These are phyloP conservation scores for Paramarasmius palmivorus DNA, from an alignment of 1,284 basidiomycete genomes.

Conservation along the genomic window DNA sequence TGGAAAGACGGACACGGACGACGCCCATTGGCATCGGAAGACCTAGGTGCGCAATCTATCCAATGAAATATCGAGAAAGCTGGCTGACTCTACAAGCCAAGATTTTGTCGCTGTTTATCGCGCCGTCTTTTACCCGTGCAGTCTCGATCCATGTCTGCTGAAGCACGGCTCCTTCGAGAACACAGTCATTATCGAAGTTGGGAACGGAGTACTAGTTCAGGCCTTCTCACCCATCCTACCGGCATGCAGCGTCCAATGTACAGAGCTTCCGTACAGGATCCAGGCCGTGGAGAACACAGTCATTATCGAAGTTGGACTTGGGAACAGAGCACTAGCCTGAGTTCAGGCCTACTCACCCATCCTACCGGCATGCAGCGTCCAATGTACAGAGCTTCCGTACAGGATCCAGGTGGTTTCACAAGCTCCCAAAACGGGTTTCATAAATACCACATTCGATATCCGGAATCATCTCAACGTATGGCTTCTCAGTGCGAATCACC, in stretches of 20 bases:
- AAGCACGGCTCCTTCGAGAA: too few relatives aligned
- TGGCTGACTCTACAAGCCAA: too few relatives aligned
- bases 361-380: not conserved
- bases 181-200: not conserved
- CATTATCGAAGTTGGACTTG: not conserved
- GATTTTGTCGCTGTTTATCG: too few relatives aligned
- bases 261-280: not conserved
- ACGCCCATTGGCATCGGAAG: too few relatives aligned
- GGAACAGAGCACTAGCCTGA: too few relatives aligned
- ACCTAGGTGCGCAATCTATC: too few relatives aligned
- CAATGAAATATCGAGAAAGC: too few relatives aligned
- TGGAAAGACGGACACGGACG: too few relatives aligned
- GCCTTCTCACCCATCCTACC: not conserved
- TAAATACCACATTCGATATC: not conserved
- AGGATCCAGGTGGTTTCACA: not conserved
- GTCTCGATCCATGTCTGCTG: too few relatives aligned
- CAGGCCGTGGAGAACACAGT: not conserved
- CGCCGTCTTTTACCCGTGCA: too few relatives aligned
- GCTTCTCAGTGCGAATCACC: not conserved
- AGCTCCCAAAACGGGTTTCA: not conserved
- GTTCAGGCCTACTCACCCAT: too few relatives aligned
- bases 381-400: not conserved
- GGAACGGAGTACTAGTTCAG: not conserved
- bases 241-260: too few relatives aligned
- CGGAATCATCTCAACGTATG: conserved; percentile 1